Conservation (phyloP, 768 basidiomycete genomes). For the Serendipita sp. region DNA sequence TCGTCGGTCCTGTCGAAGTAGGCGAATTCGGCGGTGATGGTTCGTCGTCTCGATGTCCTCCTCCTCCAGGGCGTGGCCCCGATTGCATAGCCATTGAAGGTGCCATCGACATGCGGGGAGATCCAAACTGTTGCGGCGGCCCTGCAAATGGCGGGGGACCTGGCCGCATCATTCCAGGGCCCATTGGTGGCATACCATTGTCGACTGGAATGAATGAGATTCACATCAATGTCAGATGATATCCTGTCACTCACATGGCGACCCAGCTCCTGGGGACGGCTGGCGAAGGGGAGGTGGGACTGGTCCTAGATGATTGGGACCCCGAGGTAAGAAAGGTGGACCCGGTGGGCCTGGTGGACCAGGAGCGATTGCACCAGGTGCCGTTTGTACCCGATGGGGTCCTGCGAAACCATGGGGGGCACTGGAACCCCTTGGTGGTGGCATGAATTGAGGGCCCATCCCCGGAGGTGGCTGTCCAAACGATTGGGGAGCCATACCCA, state of each 20-base stretch:
- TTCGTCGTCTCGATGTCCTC: constrained; percentile 18
- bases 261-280: background rate
- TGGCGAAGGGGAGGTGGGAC: constrained; percentile 1
- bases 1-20: constrained; percentile 46
- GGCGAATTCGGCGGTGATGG: constrained; percentile 59
- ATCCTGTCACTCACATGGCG: background rate
- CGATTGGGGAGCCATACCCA: background rate
- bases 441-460: constrained; percentile 6
- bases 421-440: constrained; percentile 13
- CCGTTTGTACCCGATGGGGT: constrained; percentile 1
- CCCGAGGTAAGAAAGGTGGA: background rate
- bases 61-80: background rate
- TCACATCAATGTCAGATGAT: background rate
- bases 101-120: background rate
- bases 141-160: background rate
- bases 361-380: background rate
- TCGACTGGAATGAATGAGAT: background rate
- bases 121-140: background rate
- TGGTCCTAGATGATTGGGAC: constrained; percentile 6
- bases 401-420: background rate
- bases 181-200: constrained; percentile 1
- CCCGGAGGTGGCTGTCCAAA: constrained; percentile 24
- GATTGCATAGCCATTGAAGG: constrained; percentile 5
- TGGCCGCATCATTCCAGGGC: background rate
- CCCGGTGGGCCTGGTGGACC: background rate